phyloP scores from a whole-genome alignment of 2,329 filamentous ascomycete genomes.

The Fusarium pseudocircinatum region DNA sequence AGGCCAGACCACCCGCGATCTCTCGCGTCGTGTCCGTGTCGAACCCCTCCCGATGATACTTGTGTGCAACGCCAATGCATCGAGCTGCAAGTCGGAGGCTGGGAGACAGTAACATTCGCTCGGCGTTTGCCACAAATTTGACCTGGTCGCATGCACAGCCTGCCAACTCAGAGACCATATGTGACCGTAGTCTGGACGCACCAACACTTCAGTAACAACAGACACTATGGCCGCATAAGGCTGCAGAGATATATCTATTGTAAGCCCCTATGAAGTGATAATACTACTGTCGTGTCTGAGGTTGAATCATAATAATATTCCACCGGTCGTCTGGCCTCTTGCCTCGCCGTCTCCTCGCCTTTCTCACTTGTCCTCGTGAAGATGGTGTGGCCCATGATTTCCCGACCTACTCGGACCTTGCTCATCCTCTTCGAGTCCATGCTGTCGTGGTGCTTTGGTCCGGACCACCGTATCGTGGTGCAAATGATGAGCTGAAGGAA shows the following conservation, averaged over 20 bases:
- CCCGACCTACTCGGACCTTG: neutral
- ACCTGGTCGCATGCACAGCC: constrained; percentile 12
- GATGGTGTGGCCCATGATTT: constrained; percentile 20
- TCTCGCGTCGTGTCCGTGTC: constrained; percentile 39
- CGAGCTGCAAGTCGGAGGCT: constrained; percentile 31
- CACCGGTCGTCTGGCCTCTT: neutral
- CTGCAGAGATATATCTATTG: constrained; percentile 23
- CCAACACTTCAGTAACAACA: neutral
- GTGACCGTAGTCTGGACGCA: neutral
- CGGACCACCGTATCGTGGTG: constrained; percentile 16
- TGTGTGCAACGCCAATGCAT: constrained; percentile 22
- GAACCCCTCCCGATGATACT: constrained; percentile 23
- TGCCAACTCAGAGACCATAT: constrained; percentile 19
- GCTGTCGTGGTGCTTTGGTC: constrained; percentile 1
- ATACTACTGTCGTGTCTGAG: constrained; percentile 28
- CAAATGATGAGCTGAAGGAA: constrained; percentile 25
- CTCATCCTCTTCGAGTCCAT: constrained; percentile 30
- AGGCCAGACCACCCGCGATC: constrained; percentile 39
- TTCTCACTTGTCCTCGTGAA: constrained; percentile 27
- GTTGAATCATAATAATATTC: constrained; percentile 18
- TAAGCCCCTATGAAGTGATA: constrained; percentile 19
- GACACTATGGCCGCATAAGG: neutral
- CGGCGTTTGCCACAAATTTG: neutral
- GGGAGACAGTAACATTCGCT: constrained; percentile 13
- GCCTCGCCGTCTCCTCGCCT: neutral